Evolutionary conservation across 768 basidiomycete species (phyloP), one percentile per base, ranked within the genome.

Genomic region (Pisolithus marmoratus): DNA sequence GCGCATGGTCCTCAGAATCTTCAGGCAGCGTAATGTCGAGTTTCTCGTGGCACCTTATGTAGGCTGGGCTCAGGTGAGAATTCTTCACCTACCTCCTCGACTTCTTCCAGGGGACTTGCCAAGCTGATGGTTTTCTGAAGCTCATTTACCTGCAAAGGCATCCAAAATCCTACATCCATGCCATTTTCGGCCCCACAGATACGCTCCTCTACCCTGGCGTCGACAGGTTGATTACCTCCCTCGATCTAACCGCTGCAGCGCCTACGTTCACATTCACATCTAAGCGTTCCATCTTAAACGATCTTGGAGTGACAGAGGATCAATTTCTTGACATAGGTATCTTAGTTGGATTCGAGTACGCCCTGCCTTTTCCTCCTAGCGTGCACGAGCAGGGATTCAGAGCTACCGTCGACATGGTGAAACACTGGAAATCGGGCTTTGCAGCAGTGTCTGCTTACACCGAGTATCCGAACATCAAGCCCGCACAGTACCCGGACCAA

Each of bases 21-120:
- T 98, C 70, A 84, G 91, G 65, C 90, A 97, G 70, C 78, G 95
- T 42, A 90, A 90, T 59, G 94, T 96, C 53, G 95, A 98, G 71
- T 98, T 94, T 65, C 79, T 98, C 44, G 85, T 97, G 53, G 94
- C 96, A 43, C 96, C 96, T 11, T 98, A 98, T 70, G 75, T 91
- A 49, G 87, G 94, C 34, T 93, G 90, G 86, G 89, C 95, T 42
- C 95, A 98, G 82, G 94, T 94, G 64, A 60, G 87, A 76, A 40
- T 36, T 50, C 27, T 26, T 41, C 42, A 51, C 42, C 43, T 38
- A 49, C 31, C 24, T 6, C 1, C 15, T 27, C 6, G 14, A 23
- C 5, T 26, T 45, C 26, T 22, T 38, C 15, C 40, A 26, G 41
- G 42, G n/a, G 22, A 38, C 27, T 36, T n/a, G 20, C 1, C n/a